Conservation (phyloP, 805 yeast genomes). For the Yarrowia sp. region DNA sequence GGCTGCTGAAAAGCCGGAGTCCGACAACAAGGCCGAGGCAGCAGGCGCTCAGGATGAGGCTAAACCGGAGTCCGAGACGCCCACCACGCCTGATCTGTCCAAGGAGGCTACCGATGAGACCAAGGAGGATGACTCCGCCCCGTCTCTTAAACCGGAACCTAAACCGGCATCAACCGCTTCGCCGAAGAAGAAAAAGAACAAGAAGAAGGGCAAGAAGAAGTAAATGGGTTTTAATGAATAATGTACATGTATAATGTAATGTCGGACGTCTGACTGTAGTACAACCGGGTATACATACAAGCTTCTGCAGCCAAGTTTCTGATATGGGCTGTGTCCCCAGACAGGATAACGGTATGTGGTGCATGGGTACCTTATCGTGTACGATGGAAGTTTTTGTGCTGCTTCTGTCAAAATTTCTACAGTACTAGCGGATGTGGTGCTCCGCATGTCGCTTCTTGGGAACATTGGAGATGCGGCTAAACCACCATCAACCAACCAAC, state of each 20-base stretch:
- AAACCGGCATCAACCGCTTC: constrained; percentile 3
- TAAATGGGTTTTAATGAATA: background rate
- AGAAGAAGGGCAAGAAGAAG: constrained; percentile 24
- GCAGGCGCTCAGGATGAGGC: background rate
- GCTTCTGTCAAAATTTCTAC: background rate
- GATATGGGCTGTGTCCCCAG: no score
- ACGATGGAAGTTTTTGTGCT: no score
- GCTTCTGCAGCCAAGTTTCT: no score
- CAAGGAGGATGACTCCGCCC: constrained; percentile 4
- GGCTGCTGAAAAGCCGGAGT: background rate
- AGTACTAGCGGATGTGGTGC: no score
- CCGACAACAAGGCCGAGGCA: background rate
- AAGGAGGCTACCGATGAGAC: background rate
- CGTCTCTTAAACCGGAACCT: background rate
- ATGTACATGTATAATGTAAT: background rate
- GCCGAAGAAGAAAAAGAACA: constrained; percentile 19
- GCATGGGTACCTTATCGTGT: no score
- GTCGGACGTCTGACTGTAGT: no score
- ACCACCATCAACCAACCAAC: no score
- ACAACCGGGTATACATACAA: no score
- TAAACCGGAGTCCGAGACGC: background rate
- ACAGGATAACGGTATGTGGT: no score
- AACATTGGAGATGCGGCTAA: no score
- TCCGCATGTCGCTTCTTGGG: no score
- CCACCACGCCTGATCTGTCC: background rate